These are phyloP conservation scores for Flaveria ramosissima DNA, from an alignment of 129 eudicot genomes.

Conservation along the genomic window DNA sequence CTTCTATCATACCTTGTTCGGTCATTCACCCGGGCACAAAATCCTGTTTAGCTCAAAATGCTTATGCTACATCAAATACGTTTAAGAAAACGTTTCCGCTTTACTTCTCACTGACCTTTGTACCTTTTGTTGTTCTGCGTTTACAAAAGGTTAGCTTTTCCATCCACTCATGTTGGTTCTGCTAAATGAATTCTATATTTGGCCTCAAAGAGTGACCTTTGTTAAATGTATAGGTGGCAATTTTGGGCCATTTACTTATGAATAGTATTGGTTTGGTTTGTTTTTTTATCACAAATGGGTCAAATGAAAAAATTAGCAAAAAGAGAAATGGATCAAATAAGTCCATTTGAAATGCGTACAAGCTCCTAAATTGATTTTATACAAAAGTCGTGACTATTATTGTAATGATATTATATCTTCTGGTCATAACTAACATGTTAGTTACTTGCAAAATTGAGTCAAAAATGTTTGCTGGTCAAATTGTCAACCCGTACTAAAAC, in stretches of 20 bases:
- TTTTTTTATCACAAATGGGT: too few relatives aligned
- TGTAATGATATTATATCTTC: too few relatives aligned
- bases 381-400: neutral
- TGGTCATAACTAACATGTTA: too few relatives aligned
- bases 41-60: constrained; percentile 81
- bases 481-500: neutral
- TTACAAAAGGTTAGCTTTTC: constrained; percentile 73
- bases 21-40: constrained; percentile 82
- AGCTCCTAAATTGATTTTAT: neutral
- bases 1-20: constrained; percentile 86
- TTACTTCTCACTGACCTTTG: constrained; percentile 94
- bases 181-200: constrained; percentile 2
- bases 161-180: constrained; percentile 16
- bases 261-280: too few relatives aligned
- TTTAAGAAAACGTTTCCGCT: constrained; percentile 95
- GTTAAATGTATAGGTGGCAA: neutral
- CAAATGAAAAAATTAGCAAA: neutral
- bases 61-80: constrained; percentile 69
- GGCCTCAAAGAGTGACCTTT: neutral
- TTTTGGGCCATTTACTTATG: neutral
- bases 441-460: neutral
- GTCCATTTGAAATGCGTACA: neutral
- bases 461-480: neutral
- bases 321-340: neutral
- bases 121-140: constrained; percentile 91